Conservation (phyloP, 1,284 basidiomycete species). For the Melampsora medusae region DNA sequence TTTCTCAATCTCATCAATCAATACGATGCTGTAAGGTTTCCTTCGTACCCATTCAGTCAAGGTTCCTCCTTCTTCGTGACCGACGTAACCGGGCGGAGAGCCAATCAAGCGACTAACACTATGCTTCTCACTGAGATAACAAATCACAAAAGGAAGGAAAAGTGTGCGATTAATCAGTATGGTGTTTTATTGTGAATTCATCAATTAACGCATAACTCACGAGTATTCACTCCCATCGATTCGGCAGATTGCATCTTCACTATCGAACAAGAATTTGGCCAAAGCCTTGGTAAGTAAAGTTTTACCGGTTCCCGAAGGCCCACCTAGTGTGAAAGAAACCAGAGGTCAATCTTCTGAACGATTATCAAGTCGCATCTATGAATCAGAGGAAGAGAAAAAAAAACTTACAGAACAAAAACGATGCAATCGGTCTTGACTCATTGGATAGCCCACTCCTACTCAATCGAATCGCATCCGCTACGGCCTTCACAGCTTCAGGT, state of each 20-base stretch:
- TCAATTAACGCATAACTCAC: conserved; percentile 48
- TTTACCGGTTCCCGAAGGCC: conserved; percentile 60
- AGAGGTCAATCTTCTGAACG: not conserved
- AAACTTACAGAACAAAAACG: conserved; percentile 58
- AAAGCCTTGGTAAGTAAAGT: conserved; percentile 59
- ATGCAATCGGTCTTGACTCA: conserved; percentile 60
- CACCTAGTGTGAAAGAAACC: conserved; percentile 41
- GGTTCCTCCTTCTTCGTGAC: conserved; percentile 82
- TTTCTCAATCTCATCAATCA: conserved; percentile 59
- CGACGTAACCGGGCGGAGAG: conserved; percentile 71
- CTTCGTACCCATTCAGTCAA: conserved; percentile 59
- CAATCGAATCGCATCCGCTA: conserved; percentile 63
- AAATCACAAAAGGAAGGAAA: not conserved
- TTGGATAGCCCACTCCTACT: conserved; percentile 61
- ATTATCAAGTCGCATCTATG: not conserved
- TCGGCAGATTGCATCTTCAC: conserved; percentile 61
- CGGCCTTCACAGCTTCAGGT: conserved; percentile 62
- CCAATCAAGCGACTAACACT: conserved; percentile 61
- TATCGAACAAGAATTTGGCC: conserved; percentile 61
- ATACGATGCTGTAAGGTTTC: conserved; percentile 58
- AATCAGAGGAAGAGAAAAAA: conserved; percentile 55
- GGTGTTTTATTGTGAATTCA: conserved; percentile 9
- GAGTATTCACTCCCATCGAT: conserved; percentile 60
- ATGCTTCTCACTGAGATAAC: conserved; percentile 58
- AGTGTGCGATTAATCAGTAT: not conserved